phyloP scores from a whole-genome alignment of 1,284 basidiomycete species.

The Ganoderma leucocontextum region DNA sequence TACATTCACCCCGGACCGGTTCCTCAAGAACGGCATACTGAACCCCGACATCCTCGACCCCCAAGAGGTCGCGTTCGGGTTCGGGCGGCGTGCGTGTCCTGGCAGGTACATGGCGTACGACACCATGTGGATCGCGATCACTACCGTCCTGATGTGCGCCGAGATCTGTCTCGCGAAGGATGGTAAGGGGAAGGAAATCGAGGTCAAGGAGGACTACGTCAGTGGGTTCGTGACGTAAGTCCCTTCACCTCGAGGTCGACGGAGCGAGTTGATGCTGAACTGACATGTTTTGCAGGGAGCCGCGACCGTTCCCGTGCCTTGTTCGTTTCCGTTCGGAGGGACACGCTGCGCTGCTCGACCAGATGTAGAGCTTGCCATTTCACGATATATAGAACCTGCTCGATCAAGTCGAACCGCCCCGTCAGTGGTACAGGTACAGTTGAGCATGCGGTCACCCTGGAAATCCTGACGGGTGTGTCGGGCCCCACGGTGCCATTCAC shows the following conservation, averaged over 20 bases:
- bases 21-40: constrained; percentile 29
- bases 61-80: constrained; percentile 35
- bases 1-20: constrained; percentile 38
- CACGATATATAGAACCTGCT: no score
- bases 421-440: no score
- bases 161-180: constrained; percentile 34
- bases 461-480: no score
- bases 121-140: constrained; percentile 36
- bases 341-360: background rate
- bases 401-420: no score
- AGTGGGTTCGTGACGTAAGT: constrained; percentile 29
- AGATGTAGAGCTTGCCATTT: background rate
- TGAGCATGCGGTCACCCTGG: no score
- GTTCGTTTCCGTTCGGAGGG: constrained; percentile 24
- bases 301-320: constrained; percentile 28
- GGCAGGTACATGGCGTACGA: constrained; percentile 38
- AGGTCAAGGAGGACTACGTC: constrained; percentile 18
- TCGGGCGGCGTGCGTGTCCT: constrained; percentile 35
- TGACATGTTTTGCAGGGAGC: constrained; percentile 20
- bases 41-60: constrained; percentile 27
- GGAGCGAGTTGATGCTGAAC: background rate
- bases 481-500: no score
- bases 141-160: constrained; percentile 35
- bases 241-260: no score
- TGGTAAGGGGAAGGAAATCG: constrained; percentile 21